Evolutionary conservation across 2,329 filamentous ascomycete species (phyloP).

Genomic region (Exserohilum rostratum): DNA sequence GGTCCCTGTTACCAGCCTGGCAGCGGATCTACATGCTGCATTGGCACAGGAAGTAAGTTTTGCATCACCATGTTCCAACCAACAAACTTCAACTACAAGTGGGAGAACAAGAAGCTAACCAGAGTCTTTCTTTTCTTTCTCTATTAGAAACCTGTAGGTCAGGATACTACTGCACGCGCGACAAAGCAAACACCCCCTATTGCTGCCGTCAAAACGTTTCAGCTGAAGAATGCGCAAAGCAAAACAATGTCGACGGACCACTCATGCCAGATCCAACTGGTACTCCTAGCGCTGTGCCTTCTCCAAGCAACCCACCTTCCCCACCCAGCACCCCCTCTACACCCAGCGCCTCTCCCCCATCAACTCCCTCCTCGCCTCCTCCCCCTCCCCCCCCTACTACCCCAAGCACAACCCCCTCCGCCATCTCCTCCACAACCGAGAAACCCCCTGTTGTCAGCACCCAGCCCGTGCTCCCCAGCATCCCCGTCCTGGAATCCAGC

Average conservation of each 20-base stretch:
- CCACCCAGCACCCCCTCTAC: too few species aligned
- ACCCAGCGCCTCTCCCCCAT: too few species aligned
- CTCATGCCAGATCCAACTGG: not conserved
- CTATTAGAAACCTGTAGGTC: constrained; percentile 63
- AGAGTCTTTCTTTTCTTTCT: too few species aligned
- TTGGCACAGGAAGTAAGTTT: not conserved
- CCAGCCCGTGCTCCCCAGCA: too few species aligned
- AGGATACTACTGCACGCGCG: constrained; percentile 68
- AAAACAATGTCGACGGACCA: not conserved
- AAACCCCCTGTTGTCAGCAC: too few species aligned
- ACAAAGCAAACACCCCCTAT: constrained; percentile 59
- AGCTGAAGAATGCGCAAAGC: constrained; percentile 61
- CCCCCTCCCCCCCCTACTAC: not conserved
- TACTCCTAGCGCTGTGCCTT: not conserved
- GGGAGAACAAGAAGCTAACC: constrained; percentile 11
- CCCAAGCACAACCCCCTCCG: too few species aligned
- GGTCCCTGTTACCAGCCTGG: not conserved
- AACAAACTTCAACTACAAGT: too few species aligned
- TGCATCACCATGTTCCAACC: too few species aligned
- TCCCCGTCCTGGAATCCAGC: too few species aligned
- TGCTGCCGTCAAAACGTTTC: constrained; percentile 66
- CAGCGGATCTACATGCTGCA: not conserved
- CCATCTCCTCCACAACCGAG: too few species aligned
- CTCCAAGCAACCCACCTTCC: not conserved
- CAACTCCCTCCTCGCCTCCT: not conserved